Evolutionary conservation across 805 yeast genomes (phyloP).

Genomic region (Kodamaea fukazawae): DNA sequence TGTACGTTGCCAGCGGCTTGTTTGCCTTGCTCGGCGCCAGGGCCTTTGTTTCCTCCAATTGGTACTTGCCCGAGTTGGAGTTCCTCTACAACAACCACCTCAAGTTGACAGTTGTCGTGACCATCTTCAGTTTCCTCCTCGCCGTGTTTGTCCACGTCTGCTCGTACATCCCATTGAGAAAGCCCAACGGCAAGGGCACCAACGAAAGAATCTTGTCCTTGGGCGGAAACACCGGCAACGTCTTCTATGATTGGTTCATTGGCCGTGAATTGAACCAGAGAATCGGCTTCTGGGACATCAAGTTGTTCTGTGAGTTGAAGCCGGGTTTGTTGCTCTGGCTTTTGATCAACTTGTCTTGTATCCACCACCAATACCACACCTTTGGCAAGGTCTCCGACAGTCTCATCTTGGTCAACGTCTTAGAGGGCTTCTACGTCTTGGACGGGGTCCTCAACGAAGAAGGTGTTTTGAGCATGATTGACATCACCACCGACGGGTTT

Average conservation of each 20-base stretch:
- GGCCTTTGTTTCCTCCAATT: conserved; percentile 43
- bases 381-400: conserved; percentile 67
- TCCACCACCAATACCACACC: conserved; percentile 73
- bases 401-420: conserved; percentile 58
- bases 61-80: conserved; percentile 72
- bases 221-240: conserved; percentile 81
- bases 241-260: conserved; percentile 89
- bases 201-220: conserved; percentile 72
- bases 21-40: conserved; percentile 48
- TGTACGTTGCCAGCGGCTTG: conserved; percentile 45
- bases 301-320: conserved; percentile 87
- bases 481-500: conserved; percentile 92
- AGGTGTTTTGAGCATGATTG: conserved; percentile 92
- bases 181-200: conserved; percentile 51
- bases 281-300: conserved; percentile 80
- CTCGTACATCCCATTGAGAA: conserved; percentile 61
- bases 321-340: conserved; percentile 93
- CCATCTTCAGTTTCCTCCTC: conserved; percentile 60
- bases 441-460: conserved; percentile 93
- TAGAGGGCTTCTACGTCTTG: conserved; percentile 80
- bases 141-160: conserved; percentile 62
- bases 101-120: conserved; percentile 61
- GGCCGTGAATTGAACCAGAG: conserved; percentile 96
- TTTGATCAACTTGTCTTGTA: conserved; percentile 69
- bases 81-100: conserved; percentile 69